Percentiles rank a stretch among this genome's conserved stretches.
These are phyloP conservation scores for Xylaria sp. DNA, from an alignment of 2,329 filamentous ascomycete genomes.

Conservation along the genomic window DNA sequence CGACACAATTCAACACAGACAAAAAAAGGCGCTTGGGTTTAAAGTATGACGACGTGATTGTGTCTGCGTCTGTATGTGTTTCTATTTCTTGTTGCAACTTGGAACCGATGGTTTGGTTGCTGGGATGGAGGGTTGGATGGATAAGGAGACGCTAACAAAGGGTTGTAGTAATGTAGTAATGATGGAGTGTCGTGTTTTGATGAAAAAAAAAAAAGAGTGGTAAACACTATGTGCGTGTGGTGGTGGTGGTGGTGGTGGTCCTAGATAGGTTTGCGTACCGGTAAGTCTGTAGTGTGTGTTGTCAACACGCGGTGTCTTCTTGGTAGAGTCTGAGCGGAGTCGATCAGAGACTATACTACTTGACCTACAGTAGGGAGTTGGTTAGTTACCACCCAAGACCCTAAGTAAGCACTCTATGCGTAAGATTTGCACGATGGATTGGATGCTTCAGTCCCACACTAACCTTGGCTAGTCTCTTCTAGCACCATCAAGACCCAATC, in stretches of 20 bases:
- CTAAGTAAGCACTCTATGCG: too few relatives aligned
- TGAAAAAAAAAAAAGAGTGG: not conserved
- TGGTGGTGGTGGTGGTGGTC: too few relatives aligned
- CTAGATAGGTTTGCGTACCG: not conserved
- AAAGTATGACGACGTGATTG: not conserved
- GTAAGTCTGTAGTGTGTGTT: conserved; percentile 8
- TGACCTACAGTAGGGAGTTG: too few relatives aligned
- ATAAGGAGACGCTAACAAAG: not conserved
- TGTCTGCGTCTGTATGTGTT: not conserved
- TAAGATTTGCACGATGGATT: conserved; percentile 3
- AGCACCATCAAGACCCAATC: too few relatives aligned
- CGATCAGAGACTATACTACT: not conserved
- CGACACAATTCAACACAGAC: not conserved
- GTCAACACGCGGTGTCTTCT: conserved; percentile 11
- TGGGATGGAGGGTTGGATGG: too few relatives aligned
- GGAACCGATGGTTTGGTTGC: too few relatives aligned
- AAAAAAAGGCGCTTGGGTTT: not conserved
- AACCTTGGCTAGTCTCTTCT: not conserved
- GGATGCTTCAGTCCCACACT: not conserved
- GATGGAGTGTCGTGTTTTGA: not conserved
- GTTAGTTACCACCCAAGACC: too few relatives aligned
- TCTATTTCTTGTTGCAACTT: too few relatives aligned
- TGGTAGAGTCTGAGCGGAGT: not conserved
- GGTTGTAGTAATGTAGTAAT: not conserved
- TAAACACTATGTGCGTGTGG: not conserved